Evolutionary conservation across 768 basidiomycete species (phyloP).

Genomic region (Dioszegia aurantiaca): DNA sequence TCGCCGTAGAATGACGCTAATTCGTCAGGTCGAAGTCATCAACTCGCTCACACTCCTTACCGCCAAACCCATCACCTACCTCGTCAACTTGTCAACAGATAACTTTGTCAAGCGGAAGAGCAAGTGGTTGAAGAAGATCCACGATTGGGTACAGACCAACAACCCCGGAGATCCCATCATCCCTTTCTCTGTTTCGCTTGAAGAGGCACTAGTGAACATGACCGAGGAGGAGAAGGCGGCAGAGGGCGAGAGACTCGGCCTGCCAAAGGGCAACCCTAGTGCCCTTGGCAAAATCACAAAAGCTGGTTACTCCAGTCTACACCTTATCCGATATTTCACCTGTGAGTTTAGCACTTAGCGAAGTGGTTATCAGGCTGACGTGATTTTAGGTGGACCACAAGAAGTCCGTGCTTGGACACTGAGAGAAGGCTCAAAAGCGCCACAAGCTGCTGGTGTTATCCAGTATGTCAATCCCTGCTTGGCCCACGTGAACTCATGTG

Average conservation of each 20-base stretch:
- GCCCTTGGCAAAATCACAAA: constrained; percentile 90
- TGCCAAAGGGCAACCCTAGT: constrained; percentile 57
- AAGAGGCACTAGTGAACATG: constrained; percentile 79
- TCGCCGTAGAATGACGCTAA: constrained; percentile 5
- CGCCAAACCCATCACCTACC: constrained; percentile 94
- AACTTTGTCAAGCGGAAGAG: constrained; percentile 98
- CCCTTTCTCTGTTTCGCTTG: constrained; percentile 92
- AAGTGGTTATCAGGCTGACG: background rate
- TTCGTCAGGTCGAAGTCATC: constrained; percentile 49
- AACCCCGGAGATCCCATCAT: constrained; percentile 94
- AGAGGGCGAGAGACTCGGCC: constrained; percentile 73
- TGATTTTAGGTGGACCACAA: constrained; percentile 69
- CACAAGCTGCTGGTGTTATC: constrained; percentile 96
- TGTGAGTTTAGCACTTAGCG: constrained; percentile 53
- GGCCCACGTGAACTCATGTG: background rate
- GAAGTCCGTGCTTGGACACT: constrained; percentile 99
- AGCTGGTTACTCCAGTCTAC: constrained; percentile 81
- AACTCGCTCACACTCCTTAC: constrained; percentile 75
- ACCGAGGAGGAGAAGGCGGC: constrained; percentile 63
- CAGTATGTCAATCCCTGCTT: constrained; percentile 61
- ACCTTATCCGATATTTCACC: constrained; percentile 64
- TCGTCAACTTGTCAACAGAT: constrained; percentile 91
- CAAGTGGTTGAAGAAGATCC: constrained; percentile 98
- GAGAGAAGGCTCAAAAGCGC: constrained; percentile 86
- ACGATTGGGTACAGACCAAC: constrained; percentile 93